A percentile compares a stretch with the other conserved stretches of the same genome.
phyloP scores from a whole-genome alignment of 805 yeast species.

The Saccharomycopsis sp. region DNA sequence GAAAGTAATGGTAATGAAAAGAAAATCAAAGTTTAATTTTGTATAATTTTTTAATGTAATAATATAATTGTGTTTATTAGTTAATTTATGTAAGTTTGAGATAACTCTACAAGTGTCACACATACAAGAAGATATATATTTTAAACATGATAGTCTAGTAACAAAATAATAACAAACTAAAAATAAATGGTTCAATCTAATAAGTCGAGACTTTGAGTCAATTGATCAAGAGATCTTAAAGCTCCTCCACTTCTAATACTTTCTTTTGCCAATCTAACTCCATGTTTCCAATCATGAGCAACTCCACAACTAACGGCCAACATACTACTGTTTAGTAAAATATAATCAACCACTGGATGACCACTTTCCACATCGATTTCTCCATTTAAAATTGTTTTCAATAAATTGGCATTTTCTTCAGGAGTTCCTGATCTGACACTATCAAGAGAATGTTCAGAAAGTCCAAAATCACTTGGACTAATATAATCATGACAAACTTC shows the following conservation, averaged over 20 bases:
- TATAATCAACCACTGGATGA: conserved; percentile 77
- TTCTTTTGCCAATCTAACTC: conserved; percentile 61
- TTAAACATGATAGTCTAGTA: too few species aligned
- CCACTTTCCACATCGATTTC: conserved; percentile 34
- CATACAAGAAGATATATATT: too few species aligned
- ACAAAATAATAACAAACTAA: too few species aligned
- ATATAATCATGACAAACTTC: conserved; percentile 34
- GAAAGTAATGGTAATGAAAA: conserved; percentile 2
- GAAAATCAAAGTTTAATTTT: background rate
- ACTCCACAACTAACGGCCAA: conserved; percentile 69
- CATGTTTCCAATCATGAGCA: conserved; percentile 62
- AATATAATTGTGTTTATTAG: too few species aligned
- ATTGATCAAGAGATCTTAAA: conserved; percentile 36
- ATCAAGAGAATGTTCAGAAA: conserved; percentile 58
- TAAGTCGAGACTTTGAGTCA: conserved; percentile 4
- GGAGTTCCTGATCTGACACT: conserved; percentile 82
- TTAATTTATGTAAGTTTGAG: too few species aligned
- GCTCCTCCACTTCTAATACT: conserved; percentile 67
- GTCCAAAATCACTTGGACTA: conserved; percentile 71
- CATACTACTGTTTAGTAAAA: conserved; percentile 83
- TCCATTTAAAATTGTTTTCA: conserved; percentile 34
- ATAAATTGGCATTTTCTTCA: conserved; percentile 59
- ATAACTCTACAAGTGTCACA: too few species aligned
- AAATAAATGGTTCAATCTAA: too few species aligned
- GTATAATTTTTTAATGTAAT: too few species aligned